A percentile compares a stretch with the other conserved stretches of the same genome.
phyloP scores from a whole-genome alignment of 345 rosid species.

The Boechera divaricarpa region DNA sequence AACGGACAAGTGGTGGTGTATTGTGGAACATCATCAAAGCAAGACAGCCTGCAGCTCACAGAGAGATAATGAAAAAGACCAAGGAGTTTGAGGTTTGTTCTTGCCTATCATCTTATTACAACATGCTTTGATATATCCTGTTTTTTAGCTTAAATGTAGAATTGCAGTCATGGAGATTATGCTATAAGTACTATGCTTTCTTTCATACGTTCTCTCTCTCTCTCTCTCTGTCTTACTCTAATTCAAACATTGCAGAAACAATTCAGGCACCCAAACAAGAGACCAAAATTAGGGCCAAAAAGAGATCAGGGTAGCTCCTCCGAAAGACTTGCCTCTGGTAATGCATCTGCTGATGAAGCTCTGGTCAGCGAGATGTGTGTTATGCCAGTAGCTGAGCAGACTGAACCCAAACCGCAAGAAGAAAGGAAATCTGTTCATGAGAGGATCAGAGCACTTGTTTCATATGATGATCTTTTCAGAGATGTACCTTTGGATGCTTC shows the following conservation, averaged over 20 bases:
- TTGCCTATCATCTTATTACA: constrained; percentile 21
- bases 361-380: constrained; percentile 33
- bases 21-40: constrained; percentile 87
- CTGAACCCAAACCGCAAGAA: constrained; percentile 46
- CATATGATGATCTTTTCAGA: constrained; percentile 69
- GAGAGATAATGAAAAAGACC: constrained; percentile 83
- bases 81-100: constrained; percentile 87
- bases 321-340: constrained; percentile 39
- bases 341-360: constrained; percentile 44
- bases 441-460: constrained; percentile 84
- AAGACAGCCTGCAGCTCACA: constrained; percentile 70
- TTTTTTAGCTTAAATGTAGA: constrained; percentile 12
- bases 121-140: constrained; percentile 11
- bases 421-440: constrained; percentile 66
- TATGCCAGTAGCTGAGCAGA: constrained; percentile 36
- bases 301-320: constrained; percentile 43
- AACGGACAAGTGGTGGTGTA: constrained; percentile 84
- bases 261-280: constrained; percentile 61
- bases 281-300: constrained; percentile 43
- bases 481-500: constrained; percentile 47
- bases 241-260: constrained; percentile 67
- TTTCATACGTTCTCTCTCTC: not conserved
- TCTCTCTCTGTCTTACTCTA: not conserved
- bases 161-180: not conserved
- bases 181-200: constrained; percentile 1